Evolutionary conservation across 345 rosid genomes (phyloP).

Genomic region (Barbarea vulgaris): DNA sequence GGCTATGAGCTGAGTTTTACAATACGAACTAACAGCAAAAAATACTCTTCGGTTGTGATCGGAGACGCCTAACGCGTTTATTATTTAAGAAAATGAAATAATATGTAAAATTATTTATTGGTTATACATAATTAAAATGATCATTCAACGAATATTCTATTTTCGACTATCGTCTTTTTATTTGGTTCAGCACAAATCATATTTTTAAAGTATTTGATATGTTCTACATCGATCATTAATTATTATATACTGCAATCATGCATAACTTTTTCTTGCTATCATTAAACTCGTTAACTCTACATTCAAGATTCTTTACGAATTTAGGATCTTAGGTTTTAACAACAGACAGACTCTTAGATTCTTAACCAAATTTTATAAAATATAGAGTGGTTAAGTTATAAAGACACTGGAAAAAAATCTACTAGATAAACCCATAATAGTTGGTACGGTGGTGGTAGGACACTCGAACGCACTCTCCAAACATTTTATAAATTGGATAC

Average conservation of each 20-base stretch:
- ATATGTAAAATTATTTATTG: not conserved
- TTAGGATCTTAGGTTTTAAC: not conserved
- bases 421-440: constrained; percentile 3
- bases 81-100: no score
- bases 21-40: constrained; percentile 10
- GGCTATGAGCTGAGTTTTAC: not conserved
- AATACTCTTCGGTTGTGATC: constrained; percentile 9
- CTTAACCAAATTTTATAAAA: not conserved
- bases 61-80: not conserved
- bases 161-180: not conserved
- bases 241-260: constrained; percentile 18
- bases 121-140: not conserved
- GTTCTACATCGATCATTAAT: not conserved
- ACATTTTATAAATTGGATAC: constrained; percentile 12
- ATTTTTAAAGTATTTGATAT: not conserved
- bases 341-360: not conserved
- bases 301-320: not conserved
- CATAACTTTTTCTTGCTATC: not conserved
- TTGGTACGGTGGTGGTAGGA: constrained; percentile 34
- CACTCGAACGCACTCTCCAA: constrained; percentile 29
- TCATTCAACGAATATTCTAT: not conserved
- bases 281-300: not conserved
- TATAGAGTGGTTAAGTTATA: not conserved
- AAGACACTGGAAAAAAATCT: not conserved
- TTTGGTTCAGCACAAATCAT: not conserved